These are phyloP conservation scores for Cystobasidium ongulense DNA, from an alignment of 768 basidiomycete species.

Conservation along the genomic window DNA sequence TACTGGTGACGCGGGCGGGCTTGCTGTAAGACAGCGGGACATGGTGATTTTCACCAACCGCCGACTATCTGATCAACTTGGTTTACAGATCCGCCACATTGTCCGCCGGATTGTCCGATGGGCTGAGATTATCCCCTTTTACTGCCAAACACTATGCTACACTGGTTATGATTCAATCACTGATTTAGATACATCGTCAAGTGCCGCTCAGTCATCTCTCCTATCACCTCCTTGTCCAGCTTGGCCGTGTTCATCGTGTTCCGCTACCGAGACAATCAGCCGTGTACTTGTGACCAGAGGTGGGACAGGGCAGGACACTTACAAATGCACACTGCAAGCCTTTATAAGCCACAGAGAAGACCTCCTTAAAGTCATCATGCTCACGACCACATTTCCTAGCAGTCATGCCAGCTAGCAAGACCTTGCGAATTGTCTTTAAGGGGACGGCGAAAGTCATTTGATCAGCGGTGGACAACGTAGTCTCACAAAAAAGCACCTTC, in stretches of 20 bases:
- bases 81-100: not conserved
- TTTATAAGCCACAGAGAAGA: constrained; percentile 16
- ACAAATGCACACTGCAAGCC: constrained; percentile 23
- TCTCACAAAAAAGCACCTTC: no score
- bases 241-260: not conserved
- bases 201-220: not conserved
- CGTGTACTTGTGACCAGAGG: not conserved
- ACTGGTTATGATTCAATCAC: not conserved
- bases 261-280: not conserved
- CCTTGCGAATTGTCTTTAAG: constrained; percentile 13
- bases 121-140: not conserved
- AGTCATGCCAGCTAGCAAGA: constrained; percentile 11
- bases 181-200: constrained; percentile 7
- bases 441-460: not conserved
- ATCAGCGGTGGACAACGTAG: no score
- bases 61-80: not conserved
- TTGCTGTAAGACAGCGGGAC: no score
- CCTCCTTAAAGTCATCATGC: constrained; percentile 23
- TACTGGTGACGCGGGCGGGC: no score
- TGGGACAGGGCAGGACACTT: not conserved
- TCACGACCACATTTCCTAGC: not conserved
- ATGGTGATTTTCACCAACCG: no score
- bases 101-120: not conserved
- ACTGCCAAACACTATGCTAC: not conserved
- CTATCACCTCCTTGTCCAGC: not conserved